Evolutionary conservation across 768 basidiomycete genomes (phyloP).

Genomic region (Boletus coccyginus): DNA sequence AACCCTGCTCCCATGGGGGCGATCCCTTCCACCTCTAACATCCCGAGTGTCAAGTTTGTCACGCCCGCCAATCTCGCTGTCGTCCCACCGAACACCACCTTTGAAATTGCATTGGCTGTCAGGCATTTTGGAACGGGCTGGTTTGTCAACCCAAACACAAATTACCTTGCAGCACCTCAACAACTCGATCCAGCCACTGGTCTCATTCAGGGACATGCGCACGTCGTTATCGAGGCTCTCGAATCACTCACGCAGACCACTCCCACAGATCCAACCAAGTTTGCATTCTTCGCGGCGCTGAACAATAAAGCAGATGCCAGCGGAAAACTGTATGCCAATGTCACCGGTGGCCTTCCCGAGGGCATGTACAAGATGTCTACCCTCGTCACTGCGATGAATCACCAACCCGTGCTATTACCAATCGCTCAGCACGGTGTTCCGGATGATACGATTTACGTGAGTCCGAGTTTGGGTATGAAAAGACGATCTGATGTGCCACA

Average conservation of each 20-base stretch:
- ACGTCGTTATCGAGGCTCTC: conserved; percentile 59
- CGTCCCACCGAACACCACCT: conserved; percentile 44
- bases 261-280: conserved; percentile 47
- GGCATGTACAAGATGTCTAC: conserved; percentile 49
- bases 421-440: conserved; percentile 39
- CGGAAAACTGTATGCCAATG: conserved; percentile 46
- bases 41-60: conserved; percentile 56
- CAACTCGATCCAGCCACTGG: conserved; percentile 44
- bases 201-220: conserved; percentile 57
- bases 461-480: conserved; percentile 1
- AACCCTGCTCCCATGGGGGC: conserved; percentile 62
- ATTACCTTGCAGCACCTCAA: conserved; percentile 57
- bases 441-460: conserved; percentile 43
- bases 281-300: conserved; percentile 59
- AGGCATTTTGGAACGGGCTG: conserved; percentile 47
- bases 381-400: conserved; percentile 47
- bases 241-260: conserved; percentile 45
- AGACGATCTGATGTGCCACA: conserved; percentile 2
- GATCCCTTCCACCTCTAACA: conserved; percentile 46
- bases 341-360: conserved; percentile 51
- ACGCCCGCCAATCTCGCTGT: conserved; percentile 43
- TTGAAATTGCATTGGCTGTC: conserved; percentile 53
- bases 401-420: conserved; percentile 38
- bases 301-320: conserved; percentile 40
- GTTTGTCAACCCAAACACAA: conserved; percentile 54